Base-by-base conservation (phyloP, 352 stramenopile species). In the Phytophthora melonis region DNA sequence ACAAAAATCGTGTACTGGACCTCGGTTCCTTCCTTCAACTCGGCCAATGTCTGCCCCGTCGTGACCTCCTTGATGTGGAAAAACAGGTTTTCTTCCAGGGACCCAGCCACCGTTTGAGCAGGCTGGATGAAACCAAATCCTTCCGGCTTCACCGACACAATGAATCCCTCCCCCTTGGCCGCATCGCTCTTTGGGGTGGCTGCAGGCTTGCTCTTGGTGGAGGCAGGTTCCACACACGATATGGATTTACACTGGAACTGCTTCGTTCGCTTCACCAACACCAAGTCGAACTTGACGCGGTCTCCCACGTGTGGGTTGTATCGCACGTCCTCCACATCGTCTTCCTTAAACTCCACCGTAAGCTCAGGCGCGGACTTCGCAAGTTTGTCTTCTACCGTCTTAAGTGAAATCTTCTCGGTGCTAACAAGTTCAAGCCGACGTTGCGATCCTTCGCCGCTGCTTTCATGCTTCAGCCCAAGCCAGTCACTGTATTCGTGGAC, bases 31-130 rank as follows among this genome's bases (percentile, higher is more conserved):
- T 89, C 84, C 52, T 91, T 90, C 43, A 95, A 57, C 23, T 91
- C 82, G 16, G 73, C 74, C 11, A 86, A 73, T 10, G 78, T 86
- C 65, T 91, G 77, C 30, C 79, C 80, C 0, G 77, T 84, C 19
- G 77, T 79, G 27, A 95, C 76, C 18, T 93, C 88, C 39, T 91
- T 93, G 30, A 95, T 77, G 70, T 93, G 88, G 74, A 95, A 95
- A 68, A 91, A 95, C 39, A 95, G 34, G 60, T 91, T 92, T 64
- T 92, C 84, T 25, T 81, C 80, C 2, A 81, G 62, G 2, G 47
- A 60, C 3, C 79, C 82, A 13, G 78, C 27, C 2, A 64, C 68
- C 11, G 75, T 80, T 36, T 82, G 70, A 13, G 77, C 81, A 49
- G 84, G 87, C 34, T 90, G 72, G 56, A 95, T 93, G 54, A 95